These are phyloP conservation scores for Ascoidea tarda DNA, from an alignment of 805 yeast species.

Conservation along the genomic window DNA sequence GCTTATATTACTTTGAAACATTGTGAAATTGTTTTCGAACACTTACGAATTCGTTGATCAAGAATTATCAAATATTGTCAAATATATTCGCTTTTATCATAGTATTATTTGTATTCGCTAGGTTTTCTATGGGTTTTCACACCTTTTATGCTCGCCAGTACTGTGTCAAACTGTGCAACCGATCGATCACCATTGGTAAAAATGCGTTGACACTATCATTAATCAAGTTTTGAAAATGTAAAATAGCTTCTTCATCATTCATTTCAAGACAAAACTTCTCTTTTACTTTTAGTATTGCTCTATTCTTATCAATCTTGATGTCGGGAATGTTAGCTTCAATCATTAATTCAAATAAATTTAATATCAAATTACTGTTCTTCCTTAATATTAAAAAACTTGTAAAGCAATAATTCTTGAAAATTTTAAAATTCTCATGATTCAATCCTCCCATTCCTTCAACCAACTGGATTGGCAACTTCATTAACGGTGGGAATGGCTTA, in stretches of 20 bases:
- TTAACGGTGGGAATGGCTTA: conserved; percentile 95
- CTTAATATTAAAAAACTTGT: conserved; percentile 85
- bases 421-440: conserved; percentile 67
- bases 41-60: too few species aligned
- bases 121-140: background rate
- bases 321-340: conserved; percentile 88
- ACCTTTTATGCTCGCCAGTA: conserved; percentile 78
- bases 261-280: conserved; percentile 89
- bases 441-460: conserved; percentile 98
- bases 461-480: conserved; percentile 94
- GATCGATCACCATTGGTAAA: conserved; percentile 87
- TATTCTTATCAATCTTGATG: conserved; percentile 67
- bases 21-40: too few species aligned
- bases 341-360: conserved; percentile 89
- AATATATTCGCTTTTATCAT: too few species aligned
- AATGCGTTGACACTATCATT: conserved; percentile 91
- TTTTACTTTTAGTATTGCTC: conserved; percentile 81
- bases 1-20: too few species aligned
- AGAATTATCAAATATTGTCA: too few species aligned
- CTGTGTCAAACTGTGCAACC: conserved; percentile 90
- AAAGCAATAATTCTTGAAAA: conserved; percentile 86
- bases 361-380: conserved; percentile 76
- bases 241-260: conserved; percentile 91
- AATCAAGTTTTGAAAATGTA: conserved; percentile 87
- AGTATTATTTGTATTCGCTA: too few species aligned